Percentiles rank a stretch among this genome's conserved stretches.
Conservation (phyloP, 345 rosid species). For the Rhizophora apiculata region DNA sequence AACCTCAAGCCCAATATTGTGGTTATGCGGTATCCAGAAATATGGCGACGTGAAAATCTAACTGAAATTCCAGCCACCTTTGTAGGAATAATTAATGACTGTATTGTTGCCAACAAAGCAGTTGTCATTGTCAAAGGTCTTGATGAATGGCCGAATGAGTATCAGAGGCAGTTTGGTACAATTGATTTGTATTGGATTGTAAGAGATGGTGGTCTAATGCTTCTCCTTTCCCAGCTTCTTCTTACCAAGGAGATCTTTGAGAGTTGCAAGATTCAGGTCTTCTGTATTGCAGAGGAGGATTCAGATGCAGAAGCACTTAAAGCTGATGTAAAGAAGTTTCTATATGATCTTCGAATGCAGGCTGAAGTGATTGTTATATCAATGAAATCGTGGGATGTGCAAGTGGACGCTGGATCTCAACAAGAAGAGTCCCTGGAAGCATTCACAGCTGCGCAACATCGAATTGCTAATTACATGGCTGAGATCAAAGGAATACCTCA, state of each 20-base stretch:
- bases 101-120: conserved; percentile 96
- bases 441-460: conserved; percentile 62
- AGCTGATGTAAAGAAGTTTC: conserved; percentile 91
- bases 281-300: conserved; percentile 98
- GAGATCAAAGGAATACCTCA: conserved; percentile 56
- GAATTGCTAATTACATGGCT: conserved; percentile 59
- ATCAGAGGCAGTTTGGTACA: conserved; percentile 93
- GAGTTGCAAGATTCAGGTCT: conserved; percentile 96
- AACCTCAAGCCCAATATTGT: conserved; percentile 96
- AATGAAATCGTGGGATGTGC: conserved; percentile 87
- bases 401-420: conserved; percentile 58
- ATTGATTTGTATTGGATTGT: conserved; percentile 99
- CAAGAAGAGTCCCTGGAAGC: conserved; percentile 78
- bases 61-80: conserved; percentile 89
- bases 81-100: conserved; percentile 88
- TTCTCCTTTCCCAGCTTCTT: conserved; percentile 96
- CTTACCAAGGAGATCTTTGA: conserved; percentile 97
- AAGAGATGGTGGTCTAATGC: conserved; percentile 98
- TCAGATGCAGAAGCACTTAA: conserved; percentile 90
- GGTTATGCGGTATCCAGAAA: conserved; percentile 98
- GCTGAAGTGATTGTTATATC: conserved; percentile 94
- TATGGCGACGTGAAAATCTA: conserved; percentile 95
- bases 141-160: conserved; percentile 99
- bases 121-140: conserved; percentile 98
- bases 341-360: conserved; percentile 98